phyloP scores from a whole-genome alignment of 768 basidiomycete species.

The Sporobolomyces roseus region DNA sequence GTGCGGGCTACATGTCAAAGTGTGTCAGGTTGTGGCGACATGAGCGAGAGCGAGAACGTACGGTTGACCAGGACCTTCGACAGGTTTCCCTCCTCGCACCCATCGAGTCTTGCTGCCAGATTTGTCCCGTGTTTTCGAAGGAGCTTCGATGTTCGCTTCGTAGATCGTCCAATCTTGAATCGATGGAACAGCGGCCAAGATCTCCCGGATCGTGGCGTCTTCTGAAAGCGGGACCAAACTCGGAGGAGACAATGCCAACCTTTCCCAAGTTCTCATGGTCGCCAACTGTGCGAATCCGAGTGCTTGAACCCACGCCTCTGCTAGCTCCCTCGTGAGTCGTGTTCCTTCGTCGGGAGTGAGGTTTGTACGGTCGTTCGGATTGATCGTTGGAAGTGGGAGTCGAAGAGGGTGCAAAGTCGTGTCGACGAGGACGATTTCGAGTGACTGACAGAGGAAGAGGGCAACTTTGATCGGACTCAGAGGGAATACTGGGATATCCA shows the following conservation, averaged over 20 bases:
- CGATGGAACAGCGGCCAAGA: neutral
- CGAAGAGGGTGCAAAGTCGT: neutral
- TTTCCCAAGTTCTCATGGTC: conserved; percentile 6
- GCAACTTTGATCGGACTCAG: conserved; percentile 15
- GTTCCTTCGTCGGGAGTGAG: conserved; percentile 13
- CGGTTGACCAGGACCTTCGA: conserved; percentile 3
- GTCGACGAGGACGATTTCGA: neutral
- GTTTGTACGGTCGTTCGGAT: too few species aligned
- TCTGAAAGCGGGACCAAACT: neutral
- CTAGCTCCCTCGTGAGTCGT: conserved; percentile 22
- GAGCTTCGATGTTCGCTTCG: neutral
- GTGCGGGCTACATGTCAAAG: neutral
- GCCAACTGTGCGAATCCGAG: conserved; percentile 23
- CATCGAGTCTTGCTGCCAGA: conserved; percentile 6
- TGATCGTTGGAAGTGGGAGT: neutral
- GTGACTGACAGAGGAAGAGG: conserved; percentile 26
- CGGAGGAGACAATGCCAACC: neutral
- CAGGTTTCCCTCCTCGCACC: conserved; percentile 16
- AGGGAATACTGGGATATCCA: conserved; percentile 26
- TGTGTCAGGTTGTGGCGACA: neutral
- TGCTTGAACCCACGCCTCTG: conserved; percentile 29
- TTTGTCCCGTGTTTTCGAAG: too few species aligned
- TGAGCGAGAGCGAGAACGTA: neutral
- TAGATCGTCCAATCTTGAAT: neutral
- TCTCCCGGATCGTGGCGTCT: conserved; percentile 1